phyloP scores from a whole-genome alignment of 2,329 filamentous ascomycete genomes.

The Fusarium sp. region DNA sequence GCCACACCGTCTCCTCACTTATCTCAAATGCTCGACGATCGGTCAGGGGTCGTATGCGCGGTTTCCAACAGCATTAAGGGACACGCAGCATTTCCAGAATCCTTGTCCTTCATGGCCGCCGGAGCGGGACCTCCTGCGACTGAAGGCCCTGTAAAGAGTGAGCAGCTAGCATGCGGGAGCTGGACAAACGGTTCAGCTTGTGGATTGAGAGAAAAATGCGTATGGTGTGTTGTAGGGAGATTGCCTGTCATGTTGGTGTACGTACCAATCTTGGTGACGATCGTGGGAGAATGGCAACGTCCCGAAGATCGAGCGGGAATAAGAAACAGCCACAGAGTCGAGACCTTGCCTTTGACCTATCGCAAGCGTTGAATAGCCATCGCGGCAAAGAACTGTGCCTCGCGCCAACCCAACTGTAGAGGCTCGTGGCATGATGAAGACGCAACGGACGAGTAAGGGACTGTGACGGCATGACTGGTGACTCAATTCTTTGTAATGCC shows the following conservation, averaged over 20 bases:
- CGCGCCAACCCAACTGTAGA: not conserved
- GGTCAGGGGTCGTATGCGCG: constrained; percentile 3
- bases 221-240: not conserved
- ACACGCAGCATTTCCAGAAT: not conserved
- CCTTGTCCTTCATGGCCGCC: not conserved
- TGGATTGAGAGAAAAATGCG: not conserved
- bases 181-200: not conserved
- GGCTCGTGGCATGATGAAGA: not conserved
- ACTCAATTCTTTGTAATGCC: not conserved
- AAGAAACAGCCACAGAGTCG: not conserved
- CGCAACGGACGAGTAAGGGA: not conserved
- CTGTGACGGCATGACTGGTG: not conserved
- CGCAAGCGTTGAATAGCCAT: not conserved
- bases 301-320: constrained; percentile 16
- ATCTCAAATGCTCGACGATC: not conserved
- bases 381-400: not conserved
- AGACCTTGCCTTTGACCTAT: not conserved
- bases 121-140: constrained; percentile 16
- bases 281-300: constrained; percentile 8
- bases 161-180: constrained; percentile 6
- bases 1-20: constrained; percentile 1
- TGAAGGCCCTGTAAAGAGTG: constrained; percentile 1
- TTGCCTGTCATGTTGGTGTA: not conserved
- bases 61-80: constrained; percentile 3
- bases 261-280: not conserved